A percentile compares a stretch with the other conserved stretches of the same genome.
Conservation (phyloP, 257 asterid genomes). For the Penstemon eatonii region DNA sequence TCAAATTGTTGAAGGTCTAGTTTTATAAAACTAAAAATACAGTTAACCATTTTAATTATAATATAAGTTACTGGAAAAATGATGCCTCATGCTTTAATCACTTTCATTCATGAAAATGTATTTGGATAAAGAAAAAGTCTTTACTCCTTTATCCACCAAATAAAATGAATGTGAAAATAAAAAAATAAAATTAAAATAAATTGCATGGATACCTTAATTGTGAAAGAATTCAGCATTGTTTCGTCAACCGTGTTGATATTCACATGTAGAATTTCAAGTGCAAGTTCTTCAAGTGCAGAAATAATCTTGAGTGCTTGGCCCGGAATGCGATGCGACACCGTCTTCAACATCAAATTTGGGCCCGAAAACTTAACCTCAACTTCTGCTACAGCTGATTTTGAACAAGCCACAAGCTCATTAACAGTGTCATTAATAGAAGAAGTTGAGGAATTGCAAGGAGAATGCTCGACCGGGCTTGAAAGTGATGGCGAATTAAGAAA, state of each 20-base stretch:
- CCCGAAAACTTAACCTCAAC: slow-evolving; percentile 93
- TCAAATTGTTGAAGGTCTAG: no score
- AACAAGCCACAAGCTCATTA: slow-evolving; percentile 81
- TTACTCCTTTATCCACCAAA: slow-evolving; percentile 1
- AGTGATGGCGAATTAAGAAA: slow-evolving; percentile 35
- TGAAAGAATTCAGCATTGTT: slow-evolving; percentile 71
- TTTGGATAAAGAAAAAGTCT: no score
- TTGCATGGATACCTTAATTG: slow-evolving; percentile 65
- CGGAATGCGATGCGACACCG: slow-evolving; percentile 60
- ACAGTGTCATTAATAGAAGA: slow-evolving; percentile 46
- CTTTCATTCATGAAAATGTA: no score
- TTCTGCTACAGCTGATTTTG: slow-evolving; percentile 71
- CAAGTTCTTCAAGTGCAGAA: slow-evolving; percentile 63
- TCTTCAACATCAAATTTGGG: slow-evolving; percentile 64
- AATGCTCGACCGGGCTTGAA: slow-evolving; percentile 42
- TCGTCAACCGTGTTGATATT: slow-evolving; percentile 66
- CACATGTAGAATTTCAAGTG: slow-evolving; percentile 75
- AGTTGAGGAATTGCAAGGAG: slow-evolving; percentile 56
- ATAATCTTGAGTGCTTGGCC: slow-evolving; percentile 72
- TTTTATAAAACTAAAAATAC: neutral
- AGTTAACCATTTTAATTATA: neutral
- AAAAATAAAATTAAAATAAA: neutral
- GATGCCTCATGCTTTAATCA: neutral
- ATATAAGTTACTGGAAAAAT: neutral
- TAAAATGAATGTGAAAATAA: neutral